Percentiles rank a stretch among this genome's conserved stretches.
phyloP scores from a whole-genome alignment of 306 rosid genomes.

The Malus sylvestris region DNA sequence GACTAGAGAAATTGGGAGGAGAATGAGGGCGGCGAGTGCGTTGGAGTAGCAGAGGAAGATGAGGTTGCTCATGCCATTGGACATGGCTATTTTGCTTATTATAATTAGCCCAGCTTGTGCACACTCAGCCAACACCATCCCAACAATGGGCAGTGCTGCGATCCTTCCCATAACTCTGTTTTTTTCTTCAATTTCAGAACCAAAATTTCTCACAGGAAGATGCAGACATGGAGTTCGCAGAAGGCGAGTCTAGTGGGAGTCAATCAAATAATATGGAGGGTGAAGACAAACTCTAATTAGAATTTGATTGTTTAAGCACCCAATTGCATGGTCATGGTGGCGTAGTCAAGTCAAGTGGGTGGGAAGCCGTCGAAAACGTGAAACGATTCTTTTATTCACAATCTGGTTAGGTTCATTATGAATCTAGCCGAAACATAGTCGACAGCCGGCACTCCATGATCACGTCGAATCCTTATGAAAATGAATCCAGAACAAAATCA shows the following conservation, averaged over 20 bases:
- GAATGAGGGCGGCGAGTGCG: constrained; percentile 50
- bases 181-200: not conserved
- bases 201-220: not conserved
- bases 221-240: not conserved
- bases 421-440: not conserved
- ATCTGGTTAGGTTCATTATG: not conserved
- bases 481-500: too few species aligned
- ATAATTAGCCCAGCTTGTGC: constrained; percentile 67
- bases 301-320: not conserved
- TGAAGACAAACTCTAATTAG: not conserved
- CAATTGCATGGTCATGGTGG: not conserved
- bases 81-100: constrained; percentile 55
- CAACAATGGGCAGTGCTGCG: constrained; percentile 38
- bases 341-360: too few species aligned
- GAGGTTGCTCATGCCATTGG: constrained; percentile 59
- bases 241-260: not conserved
- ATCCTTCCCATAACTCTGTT: constrained; percentile 32
- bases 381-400: not conserved
- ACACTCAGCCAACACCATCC: constrained; percentile 61
- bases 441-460: too few species aligned
- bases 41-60: constrained; percentile 69
- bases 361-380: not conserved
- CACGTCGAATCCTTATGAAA: too few species aligned
- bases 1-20: constrained; percentile 54
- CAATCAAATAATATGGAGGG: not conserved